Base-by-base conservation (phyloP, 306 rosid genomes). In the Albizia julibrissin region DNA sequence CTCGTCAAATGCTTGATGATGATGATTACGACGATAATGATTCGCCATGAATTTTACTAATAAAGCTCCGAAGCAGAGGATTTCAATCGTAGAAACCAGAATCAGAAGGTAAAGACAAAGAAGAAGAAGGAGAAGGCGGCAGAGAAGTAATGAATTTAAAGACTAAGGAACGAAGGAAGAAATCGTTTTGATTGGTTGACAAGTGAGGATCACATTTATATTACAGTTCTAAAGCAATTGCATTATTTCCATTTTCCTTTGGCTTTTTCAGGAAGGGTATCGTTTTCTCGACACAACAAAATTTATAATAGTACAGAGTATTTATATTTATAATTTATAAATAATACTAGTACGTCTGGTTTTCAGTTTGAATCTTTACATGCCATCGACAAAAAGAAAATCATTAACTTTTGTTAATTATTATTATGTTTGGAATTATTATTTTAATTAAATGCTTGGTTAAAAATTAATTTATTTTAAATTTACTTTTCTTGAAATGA, bases 1-100 rank as follows among this genome's bases (percentile, higher is more conserved):
- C 40, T 91, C 97, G 72, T 94, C 98, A 69, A 90, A 87, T 46
- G 93, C 85, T 78, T 92, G 92, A 14, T 69, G 74, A 39, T 39
- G 59, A 56, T 92, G 50, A 69, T 69, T 3, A 22, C 65, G 65
- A 58, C 5, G 15, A 58, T 58, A 24, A 58, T 22, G 10, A 69
- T 71, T 15, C 1, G 76, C 97, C 93, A 92, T 91, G 9, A 8
- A 37, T 39, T 62, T 62, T 27, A 27, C 18, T 5, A 0, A 1
- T 62, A 12, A 52, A 10, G 29, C 40, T 78, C 73, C 15, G 29
- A 37, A 68, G 24, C 47, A 21, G 47, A 37, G 16, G 49, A 68
- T 14, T 8, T 37, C 15, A 37, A 19, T 37, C 22, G 21, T 15
- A 69, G 46, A 34, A 34, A 34, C 39, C 39, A 33, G 71, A 33